Percentiles rank a stretch among this genome's conserved stretches.
These are phyloP conservation scores for Corynascus novoguineensis DNA, from an alignment of 495 filamentous ascomycete species.

Conservation along the genomic window DNA sequence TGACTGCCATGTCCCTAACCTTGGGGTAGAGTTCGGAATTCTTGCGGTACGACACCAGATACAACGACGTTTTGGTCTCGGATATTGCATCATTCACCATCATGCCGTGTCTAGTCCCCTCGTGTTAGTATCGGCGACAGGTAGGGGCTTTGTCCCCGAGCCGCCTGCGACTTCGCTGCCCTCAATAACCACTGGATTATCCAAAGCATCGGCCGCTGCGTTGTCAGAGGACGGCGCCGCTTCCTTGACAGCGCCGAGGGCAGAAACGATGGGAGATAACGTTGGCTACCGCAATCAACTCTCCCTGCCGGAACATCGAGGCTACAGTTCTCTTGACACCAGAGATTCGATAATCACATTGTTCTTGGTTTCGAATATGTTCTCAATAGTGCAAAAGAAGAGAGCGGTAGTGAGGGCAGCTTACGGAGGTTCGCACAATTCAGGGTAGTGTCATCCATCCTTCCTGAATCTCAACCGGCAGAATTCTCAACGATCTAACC, in stretches of 20 bases:
- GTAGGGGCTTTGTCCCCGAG: not conserved
- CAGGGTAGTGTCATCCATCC: too few species aligned
- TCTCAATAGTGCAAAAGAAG: too few species aligned
- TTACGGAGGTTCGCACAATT: too few species aligned
- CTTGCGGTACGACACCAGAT: constrained; percentile 14
- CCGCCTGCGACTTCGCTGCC: not conserved
- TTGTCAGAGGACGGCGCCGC: not conserved
- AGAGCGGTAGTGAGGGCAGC: too few species aligned
- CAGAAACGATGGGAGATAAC: not conserved
- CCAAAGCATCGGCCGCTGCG: not conserved
- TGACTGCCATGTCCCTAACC: not conserved
- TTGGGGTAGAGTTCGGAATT: constrained; percentile 18
- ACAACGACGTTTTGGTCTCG: not conserved
- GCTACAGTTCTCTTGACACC: too few species aligned
- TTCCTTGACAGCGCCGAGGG: not conserved
- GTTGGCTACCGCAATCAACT: too few species aligned
- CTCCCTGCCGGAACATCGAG: too few species aligned
- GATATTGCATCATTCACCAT: not conserved
- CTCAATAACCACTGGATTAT: not conserved
- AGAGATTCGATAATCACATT: too few species aligned
- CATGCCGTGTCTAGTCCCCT: not conserved
- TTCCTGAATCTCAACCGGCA: too few species aligned
- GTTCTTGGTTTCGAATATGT: too few species aligned
- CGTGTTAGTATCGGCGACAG: too few species aligned
- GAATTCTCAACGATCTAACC: too few species aligned